Percentiles rank a stretch among this genome's conserved stretches.
These are phyloP conservation scores for Coelastrella sp. DNA, from an alignment of 139 green algal species.

Conservation along the genomic window DNA sequence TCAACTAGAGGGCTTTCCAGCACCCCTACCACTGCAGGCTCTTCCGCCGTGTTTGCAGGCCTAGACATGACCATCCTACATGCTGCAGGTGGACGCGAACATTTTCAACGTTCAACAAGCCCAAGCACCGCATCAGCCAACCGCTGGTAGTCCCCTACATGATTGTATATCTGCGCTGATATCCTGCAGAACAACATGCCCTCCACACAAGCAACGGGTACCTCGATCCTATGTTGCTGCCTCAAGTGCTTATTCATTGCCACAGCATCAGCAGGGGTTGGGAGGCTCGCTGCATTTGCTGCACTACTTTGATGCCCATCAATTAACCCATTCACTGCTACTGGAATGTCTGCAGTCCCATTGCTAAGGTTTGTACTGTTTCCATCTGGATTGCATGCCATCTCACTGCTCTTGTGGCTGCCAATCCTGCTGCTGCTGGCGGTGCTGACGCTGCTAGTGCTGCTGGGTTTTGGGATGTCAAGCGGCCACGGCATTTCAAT, in stretches of 20 bases:
- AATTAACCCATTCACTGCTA: not conserved
- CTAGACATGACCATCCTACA: no score
- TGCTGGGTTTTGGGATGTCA: not conserved
- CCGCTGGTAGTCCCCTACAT: slow-evolving; percentile 21
- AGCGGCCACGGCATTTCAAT: slow-evolving; percentile 53
- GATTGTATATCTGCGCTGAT: slow-evolving; percentile 54
- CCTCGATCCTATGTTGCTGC: slow-evolving; percentile 46
- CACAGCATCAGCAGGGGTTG: slow-evolving; percentile 6
- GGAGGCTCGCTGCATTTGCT: not conserved
- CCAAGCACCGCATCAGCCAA: slow-evolving; percentile 45
- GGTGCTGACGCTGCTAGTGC: not conserved
- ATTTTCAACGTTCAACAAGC: no score
- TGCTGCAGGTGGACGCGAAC: no score
- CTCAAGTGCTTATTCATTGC: slow-evolving; percentile 45
- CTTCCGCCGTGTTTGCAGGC: no score
- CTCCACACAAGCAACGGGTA: slow-evolving; percentile 38
- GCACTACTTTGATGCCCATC: no score
- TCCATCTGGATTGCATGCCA: not conserved
- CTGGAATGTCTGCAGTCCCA: not conserved
- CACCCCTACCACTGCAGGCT: no score
- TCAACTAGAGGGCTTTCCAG: no score
- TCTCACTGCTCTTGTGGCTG: not conserved
- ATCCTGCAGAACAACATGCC: slow-evolving; percentile 49
- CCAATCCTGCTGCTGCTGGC: not conserved
- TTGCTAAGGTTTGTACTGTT: not conserved